Conservation (phyloP, 768 basidiomycete species). For the Kwoniella botswanensis region DNA sequence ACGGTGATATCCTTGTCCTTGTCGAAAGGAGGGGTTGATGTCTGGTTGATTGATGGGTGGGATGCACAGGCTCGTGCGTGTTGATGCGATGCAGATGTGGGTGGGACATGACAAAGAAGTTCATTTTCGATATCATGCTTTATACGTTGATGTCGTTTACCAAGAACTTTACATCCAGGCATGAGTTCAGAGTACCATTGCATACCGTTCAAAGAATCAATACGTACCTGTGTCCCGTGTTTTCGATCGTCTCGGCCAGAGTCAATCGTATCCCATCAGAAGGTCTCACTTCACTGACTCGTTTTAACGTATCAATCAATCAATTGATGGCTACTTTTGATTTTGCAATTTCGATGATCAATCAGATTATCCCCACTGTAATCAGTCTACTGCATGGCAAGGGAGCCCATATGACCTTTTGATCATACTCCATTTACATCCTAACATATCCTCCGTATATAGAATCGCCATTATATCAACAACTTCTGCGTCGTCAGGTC, state of each 20-base stretch:
- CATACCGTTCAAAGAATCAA: not conserved
- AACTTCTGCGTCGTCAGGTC: too few species aligned
- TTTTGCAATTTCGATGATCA: not conserved
- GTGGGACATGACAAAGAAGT: not conserved
- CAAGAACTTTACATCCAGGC: not conserved
- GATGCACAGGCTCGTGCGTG: slow-evolving; percentile 7
- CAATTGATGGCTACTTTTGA: not conserved
- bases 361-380: not conserved
- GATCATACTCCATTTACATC: too few species aligned
- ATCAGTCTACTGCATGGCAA: not conserved
- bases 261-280: not conserved
- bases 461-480: too few species aligned
- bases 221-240: not conserved
- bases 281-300: not conserved
- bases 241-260: not conserved
- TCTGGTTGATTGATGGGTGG: not conserved
- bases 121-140: not conserved
- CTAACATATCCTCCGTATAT: too few species aligned
- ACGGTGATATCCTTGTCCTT: not conserved
- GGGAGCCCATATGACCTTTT: too few species aligned
- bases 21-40: not conserved
- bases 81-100: not conserved
- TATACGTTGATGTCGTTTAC: not conserved
- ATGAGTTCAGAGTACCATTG: not conserved
- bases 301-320: not conserved